A percentile compares a stretch with the other conserved stretches of the same genome.
These are phyloP conservation scores for Debaryomyces psychrophilus DNA, from an alignment of 1,139 yeast genomes.

Conservation along the genomic window DNA sequence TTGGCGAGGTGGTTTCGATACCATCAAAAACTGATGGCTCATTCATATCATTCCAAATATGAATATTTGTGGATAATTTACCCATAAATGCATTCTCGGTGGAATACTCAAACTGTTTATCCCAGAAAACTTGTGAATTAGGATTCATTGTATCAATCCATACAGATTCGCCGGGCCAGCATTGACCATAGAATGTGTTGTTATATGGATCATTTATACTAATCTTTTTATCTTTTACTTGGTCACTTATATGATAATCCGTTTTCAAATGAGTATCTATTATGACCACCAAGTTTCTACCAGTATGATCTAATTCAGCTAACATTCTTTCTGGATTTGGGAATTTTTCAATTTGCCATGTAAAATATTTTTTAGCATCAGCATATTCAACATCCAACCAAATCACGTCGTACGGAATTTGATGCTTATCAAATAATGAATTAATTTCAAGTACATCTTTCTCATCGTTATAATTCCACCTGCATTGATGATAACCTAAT, in stretches of 20 bases:
- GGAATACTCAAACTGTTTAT: slow-evolving; percentile 27
- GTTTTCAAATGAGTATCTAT: slow-evolving; percentile 90
- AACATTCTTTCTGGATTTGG: slow-evolving; percentile 76
- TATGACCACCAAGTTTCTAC: slow-evolving; percentile 80
- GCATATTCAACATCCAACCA: slow-evolving; percentile 97
- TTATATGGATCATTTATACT: slow-evolving; percentile 44
- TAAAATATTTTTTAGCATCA: slow-evolving; percentile 81
- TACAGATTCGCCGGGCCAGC: slow-evolving; percentile 97
- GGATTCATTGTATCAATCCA: slow-evolving; percentile 91
- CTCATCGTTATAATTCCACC: slow-evolving; percentile 96
- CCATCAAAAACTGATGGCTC: slow-evolving; percentile 96
- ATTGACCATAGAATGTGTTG: slow-evolving; percentile 72
- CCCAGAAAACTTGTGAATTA: slow-evolving; percentile 64
- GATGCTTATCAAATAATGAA: slow-evolving; percentile 67
- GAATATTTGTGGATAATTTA: slow-evolving; percentile 58
- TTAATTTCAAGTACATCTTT: slow-evolving; percentile 76
- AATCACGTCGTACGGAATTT: slow-evolving; percentile 86
- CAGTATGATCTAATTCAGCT: slow-evolving; percentile 63
- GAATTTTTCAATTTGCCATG: slow-evolving; percentile 80
- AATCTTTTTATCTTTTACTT: slow-evolving; percentile 39
- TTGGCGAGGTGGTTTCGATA: slow-evolving; percentile 89
- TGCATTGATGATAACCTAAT: slow-evolving; percentile 91
- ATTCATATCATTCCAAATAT: slow-evolving; percentile 97
- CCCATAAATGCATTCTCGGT: slow-evolving; percentile 49
- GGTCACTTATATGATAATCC: slow-evolving; percentile 66